Conservation (phyloP, 2,329 filamentous ascomycete genomes). For the Thermoascus crustaceus region DNA sequence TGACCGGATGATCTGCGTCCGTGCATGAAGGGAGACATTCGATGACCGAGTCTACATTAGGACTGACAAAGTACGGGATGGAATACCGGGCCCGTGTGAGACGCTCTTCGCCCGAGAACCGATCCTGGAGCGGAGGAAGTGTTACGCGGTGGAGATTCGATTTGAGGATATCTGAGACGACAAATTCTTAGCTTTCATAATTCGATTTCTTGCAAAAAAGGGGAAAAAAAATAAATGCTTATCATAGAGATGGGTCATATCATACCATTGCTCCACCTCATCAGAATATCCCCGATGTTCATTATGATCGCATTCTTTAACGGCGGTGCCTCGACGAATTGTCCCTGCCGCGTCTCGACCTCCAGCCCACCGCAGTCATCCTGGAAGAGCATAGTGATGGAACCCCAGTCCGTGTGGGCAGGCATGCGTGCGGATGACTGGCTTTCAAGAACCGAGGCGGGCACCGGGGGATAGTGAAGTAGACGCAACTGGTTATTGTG, state of each 20-base stretch:
- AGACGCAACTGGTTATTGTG: constrained; percentile 52
- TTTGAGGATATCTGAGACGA: constrained; percentile 32
- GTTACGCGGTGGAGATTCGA: constrained; percentile 43
- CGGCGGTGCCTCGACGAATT: constrained; percentile 26
- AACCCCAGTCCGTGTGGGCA: constrained; percentile 45
- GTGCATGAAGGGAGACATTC: constrained; percentile 3
- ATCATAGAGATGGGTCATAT: neutral
- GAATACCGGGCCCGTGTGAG: constrained; percentile 21
- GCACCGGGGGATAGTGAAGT: constrained; percentile 48
- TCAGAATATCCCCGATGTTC: constrained; percentile 37
- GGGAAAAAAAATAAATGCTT: neutral
- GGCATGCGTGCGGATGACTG: constrained; percentile 40
- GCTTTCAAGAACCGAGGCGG: constrained; percentile 33
- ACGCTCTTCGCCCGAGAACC: constrained; percentile 23
- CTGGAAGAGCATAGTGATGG: constrained; percentile 46
- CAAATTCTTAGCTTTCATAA: neutral
- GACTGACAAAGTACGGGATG: constrained; percentile 25
- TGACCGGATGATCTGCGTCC: neutral
- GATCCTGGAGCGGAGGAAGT: constrained; percentile 27
- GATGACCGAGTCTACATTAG: constrained; percentile 10
- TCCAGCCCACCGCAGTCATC: constrained; percentile 40
- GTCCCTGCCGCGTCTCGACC: constrained; percentile 24
- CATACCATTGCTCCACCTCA: constrained; percentile 35
- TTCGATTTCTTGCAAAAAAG: too few relatives aligned
- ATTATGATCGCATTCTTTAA: constrained; percentile 28